Evolutionary conservation across 805 yeast genomes (phyloP).

Genomic region (Candida jianshihensis): DNA sequence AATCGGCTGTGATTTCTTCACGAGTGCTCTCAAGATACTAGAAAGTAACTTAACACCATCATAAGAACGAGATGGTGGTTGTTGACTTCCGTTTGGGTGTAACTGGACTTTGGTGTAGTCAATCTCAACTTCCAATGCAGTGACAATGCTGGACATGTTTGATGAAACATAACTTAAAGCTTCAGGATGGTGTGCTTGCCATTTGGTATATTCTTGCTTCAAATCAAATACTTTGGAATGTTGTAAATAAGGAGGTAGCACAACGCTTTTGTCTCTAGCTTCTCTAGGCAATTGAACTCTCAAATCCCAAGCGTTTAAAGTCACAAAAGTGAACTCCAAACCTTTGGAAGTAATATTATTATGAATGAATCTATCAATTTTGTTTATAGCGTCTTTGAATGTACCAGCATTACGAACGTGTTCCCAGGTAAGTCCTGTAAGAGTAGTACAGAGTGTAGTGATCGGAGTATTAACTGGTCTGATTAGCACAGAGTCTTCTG

Average conservation of each 20-base stretch:
- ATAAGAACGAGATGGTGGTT: conserved; percentile 33
- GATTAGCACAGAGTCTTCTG: conserved; percentile 41
- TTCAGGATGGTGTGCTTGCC: conserved; percentile 62
- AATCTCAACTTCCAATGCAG: conserved; percentile 23
- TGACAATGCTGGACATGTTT: conserved; percentile 21
- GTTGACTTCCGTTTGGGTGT: conserved; percentile 11
- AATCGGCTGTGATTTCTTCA: conserved; percentile 38
- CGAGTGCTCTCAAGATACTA: conserved; percentile 39
- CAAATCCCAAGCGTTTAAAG: conserved; percentile 62
- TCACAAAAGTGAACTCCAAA: conserved; percentile 56
- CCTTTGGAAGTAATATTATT: conserved; percentile 33
- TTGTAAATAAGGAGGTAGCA: conserved; percentile 67
- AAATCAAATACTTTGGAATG: conserved; percentile 74
- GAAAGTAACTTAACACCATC: conserved; percentile 41
- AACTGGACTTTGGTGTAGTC: conserved; percentile 12
- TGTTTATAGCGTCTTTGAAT: conserved; percentile 55
- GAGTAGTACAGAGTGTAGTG: conserved; percentile 46
- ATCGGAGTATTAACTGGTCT: conserved; percentile 62
- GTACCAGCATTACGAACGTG: conserved; percentile 48
- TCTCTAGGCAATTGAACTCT: conserved; percentile 76
- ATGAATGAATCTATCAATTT: conserved; percentile 45
- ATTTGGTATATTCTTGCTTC: conserved; percentile 62
- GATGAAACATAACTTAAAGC: conserved; percentile 25
- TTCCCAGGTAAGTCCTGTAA: conserved; percentile 54
- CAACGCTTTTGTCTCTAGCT: conserved; percentile 68